phyloP scores from a whole-genome alignment of 2,329 filamentous ascomycete species.

The Sporothrix luriei region DNA sequence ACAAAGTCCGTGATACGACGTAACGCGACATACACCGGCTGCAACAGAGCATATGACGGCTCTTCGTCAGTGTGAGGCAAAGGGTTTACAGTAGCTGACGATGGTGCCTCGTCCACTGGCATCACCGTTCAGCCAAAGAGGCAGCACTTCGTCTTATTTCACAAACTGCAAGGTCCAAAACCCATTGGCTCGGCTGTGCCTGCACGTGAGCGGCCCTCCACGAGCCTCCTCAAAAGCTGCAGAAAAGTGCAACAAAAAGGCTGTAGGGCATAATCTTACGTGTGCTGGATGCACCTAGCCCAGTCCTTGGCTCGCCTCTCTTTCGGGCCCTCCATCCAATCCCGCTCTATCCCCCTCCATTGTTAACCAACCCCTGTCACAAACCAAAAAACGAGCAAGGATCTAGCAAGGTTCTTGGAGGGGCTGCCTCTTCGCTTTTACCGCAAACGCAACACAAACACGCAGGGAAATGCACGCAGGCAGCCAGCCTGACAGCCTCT shows the following conservation, averaged over 20 bases:
- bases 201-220: constrained; percentile 15
- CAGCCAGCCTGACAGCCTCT: no score
- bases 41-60: not conserved
- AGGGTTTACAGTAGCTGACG: not conserved
- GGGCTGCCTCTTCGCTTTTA: constrained; percentile 25
- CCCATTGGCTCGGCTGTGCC: constrained; percentile 21
- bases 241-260: not conserved
- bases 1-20: not conserved
- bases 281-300: constrained; percentile 10
- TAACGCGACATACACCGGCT: not conserved
- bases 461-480: not conserved
- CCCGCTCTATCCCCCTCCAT: constrained; percentile 3
- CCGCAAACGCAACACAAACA: not conserved
- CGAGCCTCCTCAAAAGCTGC: not conserved
- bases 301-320: not conserved
- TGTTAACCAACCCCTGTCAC: constrained; percentile 13
- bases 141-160: not conserved
- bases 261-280: constrained; percentile 19
- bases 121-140: not conserved
- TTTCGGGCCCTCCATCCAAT: constrained; percentile 22
- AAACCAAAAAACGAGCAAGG: constrained; percentile 1
- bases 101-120: not conserved
- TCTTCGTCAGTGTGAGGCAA: not conserved
- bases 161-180: not conserved
- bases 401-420: constrained; percentile 2